A percentile compares a stretch with the other conserved stretches of the same genome.
Evolutionary conservation across 2,329 filamentous ascomycete genomes (phyloP).

Genomic region (Didymella pinodella): DNA sequence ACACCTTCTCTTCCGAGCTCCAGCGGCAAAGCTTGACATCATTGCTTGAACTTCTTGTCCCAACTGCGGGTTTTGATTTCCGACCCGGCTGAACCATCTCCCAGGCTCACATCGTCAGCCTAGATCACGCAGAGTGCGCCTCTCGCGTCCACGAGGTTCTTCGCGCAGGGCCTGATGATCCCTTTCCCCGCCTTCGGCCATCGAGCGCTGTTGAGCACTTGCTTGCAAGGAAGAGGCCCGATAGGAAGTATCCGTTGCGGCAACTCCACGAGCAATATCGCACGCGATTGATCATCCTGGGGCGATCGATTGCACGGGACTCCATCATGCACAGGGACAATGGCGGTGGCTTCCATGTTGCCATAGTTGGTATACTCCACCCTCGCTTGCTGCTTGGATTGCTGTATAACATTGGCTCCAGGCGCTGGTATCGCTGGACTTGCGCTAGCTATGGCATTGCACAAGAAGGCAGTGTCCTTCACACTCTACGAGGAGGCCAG

Average conservation of each 20-base stretch:
- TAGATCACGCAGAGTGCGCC: neutral
- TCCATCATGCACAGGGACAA: slow-evolving; percentile 28
- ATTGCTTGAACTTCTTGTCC: slow-evolving; percentile 7
- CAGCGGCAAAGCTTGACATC: slow-evolving; percentile 7
- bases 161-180: neutral
- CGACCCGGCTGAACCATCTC: slow-evolving; percentile 8
- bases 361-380: slow-evolving; percentile 6
- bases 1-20: slow-evolving; percentile 4
- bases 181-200: neutral
- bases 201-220: neutral
- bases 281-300: neutral
- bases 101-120: neutral
- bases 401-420: neutral
- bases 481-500: slow-evolving; percentile 40
- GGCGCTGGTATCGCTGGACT: slow-evolving; percentile 45
- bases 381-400: neutral
- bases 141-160: neutral
- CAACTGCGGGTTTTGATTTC: neutral
- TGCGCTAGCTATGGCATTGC: slow-evolving; percentile 37
- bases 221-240: neutral
- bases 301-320: neutral
- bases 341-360: slow-evolving; percentile 1
- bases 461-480: slow-evolving; percentile 32
- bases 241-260: neutral
- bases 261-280: neutral